phyloP scores from a whole-genome alignment of 257 asterid genomes.

The Craterostigma plantagineum region DNA sequence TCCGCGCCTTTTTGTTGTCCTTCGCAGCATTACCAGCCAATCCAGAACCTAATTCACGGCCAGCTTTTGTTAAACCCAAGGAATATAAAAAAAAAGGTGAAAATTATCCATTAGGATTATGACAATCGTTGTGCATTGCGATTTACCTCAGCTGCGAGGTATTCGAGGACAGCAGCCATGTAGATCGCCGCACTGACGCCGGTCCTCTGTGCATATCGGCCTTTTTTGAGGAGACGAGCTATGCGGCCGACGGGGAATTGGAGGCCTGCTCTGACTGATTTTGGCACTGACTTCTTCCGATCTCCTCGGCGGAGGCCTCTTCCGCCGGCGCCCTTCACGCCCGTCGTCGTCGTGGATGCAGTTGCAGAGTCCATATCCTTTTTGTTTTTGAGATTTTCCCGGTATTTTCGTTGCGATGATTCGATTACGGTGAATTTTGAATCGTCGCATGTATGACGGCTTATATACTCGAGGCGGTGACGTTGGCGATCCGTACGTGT shows the following conservation, averaged over 20 bases:
- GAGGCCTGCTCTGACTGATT: background rate
- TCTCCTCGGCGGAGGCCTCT: background rate
- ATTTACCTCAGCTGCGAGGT: slow-evolving; percentile 1
- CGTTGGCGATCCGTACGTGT: no score
- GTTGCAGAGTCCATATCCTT: no score
- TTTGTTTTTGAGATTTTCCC: no score
- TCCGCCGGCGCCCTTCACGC: background rate
- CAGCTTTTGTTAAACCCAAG: background rate
- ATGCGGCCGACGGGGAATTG: background rate
- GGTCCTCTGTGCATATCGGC: background rate
- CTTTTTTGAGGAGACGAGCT: background rate
- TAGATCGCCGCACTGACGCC: background rate
- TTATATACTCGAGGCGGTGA: no score
- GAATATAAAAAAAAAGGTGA: background rate
- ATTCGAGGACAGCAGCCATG: background rate
- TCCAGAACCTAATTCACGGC: background rate
- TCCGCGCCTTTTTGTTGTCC: background rate
- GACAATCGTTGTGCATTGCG: background rate
- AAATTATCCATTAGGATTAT: background rate
- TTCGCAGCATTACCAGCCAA: background rate
- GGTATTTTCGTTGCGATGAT: no score
- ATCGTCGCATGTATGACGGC: no score
- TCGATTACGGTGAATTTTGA: no score
- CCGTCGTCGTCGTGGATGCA: no score
- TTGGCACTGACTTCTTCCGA: background rate